Evolutionary conservation across 768 basidiomycete species (phyloP), one percentile per base, ranked within the genome.

Genomic region (Wakefieldia striispora): DNA sequence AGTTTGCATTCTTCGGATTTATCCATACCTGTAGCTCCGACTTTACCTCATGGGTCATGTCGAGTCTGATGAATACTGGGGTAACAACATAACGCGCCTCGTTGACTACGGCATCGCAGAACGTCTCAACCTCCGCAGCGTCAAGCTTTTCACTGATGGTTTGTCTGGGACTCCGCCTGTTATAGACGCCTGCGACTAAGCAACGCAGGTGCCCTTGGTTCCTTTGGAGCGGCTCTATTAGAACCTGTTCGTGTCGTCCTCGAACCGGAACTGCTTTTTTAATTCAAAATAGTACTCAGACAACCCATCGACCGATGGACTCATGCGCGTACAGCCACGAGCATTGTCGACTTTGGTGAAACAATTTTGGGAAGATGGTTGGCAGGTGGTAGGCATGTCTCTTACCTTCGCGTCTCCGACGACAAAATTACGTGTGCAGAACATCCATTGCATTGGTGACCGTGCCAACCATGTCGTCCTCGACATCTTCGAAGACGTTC

Each of bases 381-480:
- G 89, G 83, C 89, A 93, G 71, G 86, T 92, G 47, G 93, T 95
- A 61, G 53, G 87, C 72, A 29, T 29, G 29, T 29, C 11, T 26
- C 37, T 13, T 17, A 21, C 27, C 21, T 14, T 24, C 16, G 2
- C 17, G 6, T 40, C 36, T 29, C 12, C 21, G 31, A 38, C 27
- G 20, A n/a, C 31, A 8, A 21, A 34, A 19, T n/a, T 5, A 38
- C 17, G 6, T 7, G 13, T 6, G 17, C 49, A 97, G 94, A 93
- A 92, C 53, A 81, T 92, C 14, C 91, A 93, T 56, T 88, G 86
- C 49, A 92, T 91, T 10, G 91, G 91, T 2, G 95, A 98, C 60
- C 82, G 83, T 38, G 93, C 92, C 27, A 97, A 95, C 61, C 77
- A 85, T 27, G 73, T 86, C 26, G 80, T 92, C 2, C 77, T 97